Conservation (phyloP, 2,329 filamentous ascomycete species). For the Xylaria sp. region DNA sequence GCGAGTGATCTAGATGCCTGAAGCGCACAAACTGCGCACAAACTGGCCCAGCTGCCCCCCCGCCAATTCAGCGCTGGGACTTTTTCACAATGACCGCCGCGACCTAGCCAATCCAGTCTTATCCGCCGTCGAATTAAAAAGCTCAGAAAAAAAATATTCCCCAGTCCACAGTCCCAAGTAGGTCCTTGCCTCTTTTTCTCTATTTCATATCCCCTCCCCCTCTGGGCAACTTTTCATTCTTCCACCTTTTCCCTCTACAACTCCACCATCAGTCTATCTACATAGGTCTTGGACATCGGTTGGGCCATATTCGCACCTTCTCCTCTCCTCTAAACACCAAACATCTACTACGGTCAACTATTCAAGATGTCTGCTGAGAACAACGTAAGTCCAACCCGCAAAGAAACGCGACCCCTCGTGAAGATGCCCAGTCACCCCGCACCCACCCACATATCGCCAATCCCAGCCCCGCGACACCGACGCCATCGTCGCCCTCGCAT, state of each 20-base stretch:
- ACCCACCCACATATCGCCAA: slow-evolving; percentile 24
- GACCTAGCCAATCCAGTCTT: too few relatives aligned
- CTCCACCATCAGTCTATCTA: slow-evolving; percentile 35
- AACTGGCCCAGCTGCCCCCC: too few relatives aligned
- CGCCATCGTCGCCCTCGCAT: not conserved
- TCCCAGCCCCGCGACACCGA: slow-evolving; percentile 26
- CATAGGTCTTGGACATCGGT: slow-evolving; percentile 31
- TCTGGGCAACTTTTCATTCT: slow-evolving; percentile 14
- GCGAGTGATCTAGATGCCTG: not conserved
- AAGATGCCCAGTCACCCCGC: slow-evolving; percentile 33
- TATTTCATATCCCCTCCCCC: slow-evolving; percentile 16
- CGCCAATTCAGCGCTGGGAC: not conserved
- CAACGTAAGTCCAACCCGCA: slow-evolving; percentile 48
- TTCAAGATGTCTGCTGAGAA: slow-evolving; percentile 61
- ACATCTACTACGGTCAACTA: slow-evolving; percentile 40
- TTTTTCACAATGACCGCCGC: not conserved
- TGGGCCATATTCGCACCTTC: slow-evolving; percentile 36
- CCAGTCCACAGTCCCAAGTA: not conserved
- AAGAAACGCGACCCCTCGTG: slow-evolving; percentile 15
- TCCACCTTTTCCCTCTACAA: slow-evolving; percentile 18
- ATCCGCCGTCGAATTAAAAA: not conserved
- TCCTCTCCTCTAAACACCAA: slow-evolving; percentile 31
- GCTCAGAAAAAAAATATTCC: not conserved
- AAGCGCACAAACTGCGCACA: not conserved
- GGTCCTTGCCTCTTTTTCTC: not conserved